Conservation (phyloP, 768 basidiomycete species). For the Plicaturopsis crispa region DNA sequence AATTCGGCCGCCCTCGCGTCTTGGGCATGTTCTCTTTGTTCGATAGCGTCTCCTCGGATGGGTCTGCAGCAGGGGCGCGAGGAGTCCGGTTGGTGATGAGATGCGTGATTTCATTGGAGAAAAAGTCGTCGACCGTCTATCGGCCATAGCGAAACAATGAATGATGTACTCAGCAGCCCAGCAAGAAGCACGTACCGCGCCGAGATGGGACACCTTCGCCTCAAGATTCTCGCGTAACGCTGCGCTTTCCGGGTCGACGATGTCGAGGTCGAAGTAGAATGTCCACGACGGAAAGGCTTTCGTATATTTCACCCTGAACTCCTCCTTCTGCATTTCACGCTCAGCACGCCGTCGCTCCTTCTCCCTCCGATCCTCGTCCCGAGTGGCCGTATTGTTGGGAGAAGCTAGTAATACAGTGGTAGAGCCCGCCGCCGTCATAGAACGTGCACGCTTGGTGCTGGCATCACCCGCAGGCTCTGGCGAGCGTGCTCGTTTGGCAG, state of each 20-base stretch:
- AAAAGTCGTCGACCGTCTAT: conserved; percentile 83
- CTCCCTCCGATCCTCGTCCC: conserved; percentile 31
- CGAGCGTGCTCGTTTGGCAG: conserved; percentile 41
- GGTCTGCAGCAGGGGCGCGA: conserved; percentile 19
- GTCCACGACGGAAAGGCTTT: conserved; percentile 77
- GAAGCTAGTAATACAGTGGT: too few species aligned
- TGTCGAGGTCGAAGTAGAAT: conserved; percentile 78
- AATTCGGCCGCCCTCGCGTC: conserved; percentile 18
- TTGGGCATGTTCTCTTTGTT: conserved; percentile 66
- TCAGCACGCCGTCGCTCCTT: conserved; percentile 41
- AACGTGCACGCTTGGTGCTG: conserved; percentile 37
- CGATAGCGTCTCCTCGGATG: conserved; percentile 20
- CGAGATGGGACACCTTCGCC: conserved; percentile 55
- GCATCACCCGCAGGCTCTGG: conserved; percentile 36
- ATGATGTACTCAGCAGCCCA: conserved; percentile 3
- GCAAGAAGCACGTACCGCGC: conserved; percentile 56
- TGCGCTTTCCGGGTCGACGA: conserved; percentile 29
- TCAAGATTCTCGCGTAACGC: conserved; percentile 35
- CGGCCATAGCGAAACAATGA: conserved; percentile 4
- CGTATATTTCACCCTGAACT: conserved; percentile 80
- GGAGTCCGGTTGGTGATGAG: conserved; percentile 62
- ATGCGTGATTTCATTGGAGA: conserved; percentile 82
- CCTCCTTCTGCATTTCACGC: conserved; percentile 49
- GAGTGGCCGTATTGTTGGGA: conserved; percentile 11
- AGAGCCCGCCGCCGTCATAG: conserved; percentile 14